These are phyloP conservation scores for Schwanniomyces pseudopolymorphus DNA, from an alignment of 805 yeast species.

Conservation along the genomic window DNA sequence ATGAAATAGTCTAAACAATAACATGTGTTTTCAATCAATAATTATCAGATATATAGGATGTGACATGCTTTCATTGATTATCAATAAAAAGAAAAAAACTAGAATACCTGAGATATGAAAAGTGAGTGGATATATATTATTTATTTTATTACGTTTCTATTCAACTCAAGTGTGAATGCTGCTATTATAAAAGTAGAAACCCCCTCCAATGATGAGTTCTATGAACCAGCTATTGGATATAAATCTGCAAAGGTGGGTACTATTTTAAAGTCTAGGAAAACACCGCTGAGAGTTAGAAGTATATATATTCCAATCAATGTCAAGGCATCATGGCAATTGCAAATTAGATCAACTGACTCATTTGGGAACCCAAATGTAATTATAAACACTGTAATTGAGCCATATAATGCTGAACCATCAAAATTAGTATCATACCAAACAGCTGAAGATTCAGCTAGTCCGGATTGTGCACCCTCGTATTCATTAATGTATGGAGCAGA, in stretches of 20 bases:
- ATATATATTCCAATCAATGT: constrained; percentile 6
- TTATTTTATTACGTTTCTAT: neutral
- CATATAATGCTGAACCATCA: constrained; percentile 20
- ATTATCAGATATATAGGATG: too few species aligned
- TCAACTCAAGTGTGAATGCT: neutral
- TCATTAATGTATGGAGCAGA: constrained; percentile 14
- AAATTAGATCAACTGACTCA: constrained; percentile 21
- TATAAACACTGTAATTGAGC: constrained; percentile 19
- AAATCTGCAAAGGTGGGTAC: constrained; percentile 9
- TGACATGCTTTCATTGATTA: too few species aligned
- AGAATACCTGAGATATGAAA: neutral
- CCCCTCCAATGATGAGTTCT: constrained; percentile 15
- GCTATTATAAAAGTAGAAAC: neutral
- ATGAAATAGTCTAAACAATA: neutral
- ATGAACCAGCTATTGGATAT: constrained; percentile 11
- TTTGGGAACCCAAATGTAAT: constrained; percentile 17
- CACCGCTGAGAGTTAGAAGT: constrained; percentile 3
- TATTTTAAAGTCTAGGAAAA: constrained; percentile 9
- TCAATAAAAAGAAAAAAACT: too few species aligned
- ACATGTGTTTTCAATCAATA: neutral
- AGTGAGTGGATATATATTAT: neutral
- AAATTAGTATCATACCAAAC: constrained; percentile 22
- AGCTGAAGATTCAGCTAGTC: constrained; percentile 18
- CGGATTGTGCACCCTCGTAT: constrained; percentile 22
- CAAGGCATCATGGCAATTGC: constrained; percentile 21